Conservation (phyloP, 2,329 filamentous ascomycete species). For the Epichloe uncinata region DNA sequence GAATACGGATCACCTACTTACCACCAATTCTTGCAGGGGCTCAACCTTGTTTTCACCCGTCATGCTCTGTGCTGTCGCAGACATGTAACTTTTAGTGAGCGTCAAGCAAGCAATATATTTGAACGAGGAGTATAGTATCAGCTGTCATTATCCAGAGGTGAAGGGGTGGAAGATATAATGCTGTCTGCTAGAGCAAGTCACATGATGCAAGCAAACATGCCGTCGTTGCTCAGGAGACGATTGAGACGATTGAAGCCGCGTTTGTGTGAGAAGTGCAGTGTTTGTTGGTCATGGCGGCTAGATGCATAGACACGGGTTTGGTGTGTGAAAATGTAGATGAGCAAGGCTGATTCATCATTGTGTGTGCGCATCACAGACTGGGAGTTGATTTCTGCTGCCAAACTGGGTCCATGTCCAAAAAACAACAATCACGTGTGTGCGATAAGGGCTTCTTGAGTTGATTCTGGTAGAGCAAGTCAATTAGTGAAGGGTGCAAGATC, state of each 20-base stretch:
- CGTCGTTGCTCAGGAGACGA: background rate
- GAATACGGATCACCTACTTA: conserved; percentile 7
- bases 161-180: no score
- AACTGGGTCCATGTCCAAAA: background rate
- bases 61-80: conserved; percentile 11
- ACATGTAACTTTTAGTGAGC: background rate
- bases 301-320: background rate
- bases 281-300: background rate
- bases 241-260: background rate
- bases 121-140: background rate
- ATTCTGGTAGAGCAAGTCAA: no score
- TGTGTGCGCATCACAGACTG: background rate
- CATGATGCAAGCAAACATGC: background rate
- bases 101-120: background rate
- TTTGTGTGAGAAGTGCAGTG: background rate
- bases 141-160: background rate
- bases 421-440: background rate
- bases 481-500: no score
- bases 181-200: background rate
- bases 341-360: background rate
- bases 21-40: conserved; percentile 17
- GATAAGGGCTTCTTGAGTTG: no score
- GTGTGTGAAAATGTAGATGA: background rate
- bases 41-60: conserved; percentile 11
- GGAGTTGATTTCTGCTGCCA: background rate